A percentile compares a stretch with the other conserved stretches of the same genome.
phyloP scores from a whole-genome alignment of 1,284 basidiomycete genomes.

The Afroboletus lepidellus region DNA sequence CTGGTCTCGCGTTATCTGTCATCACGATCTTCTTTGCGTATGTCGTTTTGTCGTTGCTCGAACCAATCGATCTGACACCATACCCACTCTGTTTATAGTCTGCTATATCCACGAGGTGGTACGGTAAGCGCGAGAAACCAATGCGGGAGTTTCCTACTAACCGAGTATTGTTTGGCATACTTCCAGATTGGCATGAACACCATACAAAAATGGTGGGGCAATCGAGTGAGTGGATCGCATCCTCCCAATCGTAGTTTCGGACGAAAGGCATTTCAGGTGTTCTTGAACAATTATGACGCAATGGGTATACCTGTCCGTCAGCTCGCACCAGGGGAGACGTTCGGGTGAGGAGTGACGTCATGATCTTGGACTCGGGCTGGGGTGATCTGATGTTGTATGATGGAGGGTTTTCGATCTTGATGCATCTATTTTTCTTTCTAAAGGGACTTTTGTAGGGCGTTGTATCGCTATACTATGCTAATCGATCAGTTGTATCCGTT shows the following conservation, averaged over 20 bases:
- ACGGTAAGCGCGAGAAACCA: constrained; percentile 16
- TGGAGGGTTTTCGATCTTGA: not conserved
- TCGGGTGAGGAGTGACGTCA: too few species aligned
- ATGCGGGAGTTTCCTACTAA: not conserved
- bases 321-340: constrained; percentile 38
- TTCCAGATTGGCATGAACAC: constrained; percentile 43
- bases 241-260: too few species aligned
- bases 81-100: constrained; percentile 17
- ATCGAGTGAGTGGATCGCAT: constrained; percentile 32
- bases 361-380: too few species aligned
- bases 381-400: not conserved
- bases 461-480: not conserved
- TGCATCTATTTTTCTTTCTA: not conserved
- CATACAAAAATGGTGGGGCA: constrained; percentile 55
- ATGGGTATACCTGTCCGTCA: constrained; percentile 39
- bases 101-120: constrained; percentile 33
- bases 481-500: not conserved
- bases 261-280: constrained; percentile 36
- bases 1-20: constrained; percentile 50
- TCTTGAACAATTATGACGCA: constrained; percentile 37
- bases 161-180: not conserved
- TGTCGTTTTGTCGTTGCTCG: constrained; percentile 8
- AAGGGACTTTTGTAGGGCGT: not conserved
- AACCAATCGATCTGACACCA: not conserved
- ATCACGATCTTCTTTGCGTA: constrained; percentile 54